Percentiles rank a stretch among this genome's conserved stretches.
These are phyloP conservation scores for Begonia peltatifolia DNA, from an alignment of 306 rosid species.

Conservation along the genomic window DNA sequence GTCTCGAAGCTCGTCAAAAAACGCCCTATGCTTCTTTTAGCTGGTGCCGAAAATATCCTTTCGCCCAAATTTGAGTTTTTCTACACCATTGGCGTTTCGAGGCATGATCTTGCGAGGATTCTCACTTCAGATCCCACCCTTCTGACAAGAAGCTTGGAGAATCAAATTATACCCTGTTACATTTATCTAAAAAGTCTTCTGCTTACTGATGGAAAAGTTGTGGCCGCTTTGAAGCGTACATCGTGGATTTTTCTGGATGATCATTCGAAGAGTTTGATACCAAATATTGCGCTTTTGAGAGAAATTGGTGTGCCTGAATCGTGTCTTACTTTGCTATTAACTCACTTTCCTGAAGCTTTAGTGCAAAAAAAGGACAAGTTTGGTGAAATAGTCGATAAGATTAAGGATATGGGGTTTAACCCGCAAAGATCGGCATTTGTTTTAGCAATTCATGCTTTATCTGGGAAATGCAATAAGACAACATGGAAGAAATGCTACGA, in stretches of 20 bases:
- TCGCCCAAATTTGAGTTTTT: conserved; percentile 22
- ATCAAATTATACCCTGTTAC: conserved; percentile 12
- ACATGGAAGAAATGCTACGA: conserved; percentile 5
- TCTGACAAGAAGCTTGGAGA: conserved; percentile 10
- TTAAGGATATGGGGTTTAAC: conserved; percentile 12
- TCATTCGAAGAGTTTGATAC: background rate
- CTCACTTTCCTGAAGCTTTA: background rate
- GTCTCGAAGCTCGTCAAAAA: conserved; percentile 11
- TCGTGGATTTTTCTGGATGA: background rate
- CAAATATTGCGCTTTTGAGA: conserved; percentile 12
- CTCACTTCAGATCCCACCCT: background rate
- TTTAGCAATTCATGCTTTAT: conserved; percentile 4
- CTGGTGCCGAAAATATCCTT: conserved; percentile 12
- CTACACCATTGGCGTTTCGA: conserved; percentile 17
- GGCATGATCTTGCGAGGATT: conserved; percentile 4
- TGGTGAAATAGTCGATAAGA: conserved; percentile 1
- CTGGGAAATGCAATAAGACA: conserved; percentile 1
- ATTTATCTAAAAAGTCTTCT: conserved; percentile 7
- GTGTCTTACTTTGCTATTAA: conserved; percentile 2
- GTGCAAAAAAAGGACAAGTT: conserved; percentile 3
- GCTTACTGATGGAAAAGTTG: background rate
- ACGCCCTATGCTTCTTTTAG: conserved; percentile 6
- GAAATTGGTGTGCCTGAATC: conserved; percentile 4
- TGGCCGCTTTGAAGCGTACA: conserved; percentile 2
- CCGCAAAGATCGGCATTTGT: conserved; percentile 6